Percentiles rank a stretch among this genome's conserved stretches.
Conservation (phyloP, 2,329 filamentous ascomycete species). For the Aureobasidium sp. region DNA sequence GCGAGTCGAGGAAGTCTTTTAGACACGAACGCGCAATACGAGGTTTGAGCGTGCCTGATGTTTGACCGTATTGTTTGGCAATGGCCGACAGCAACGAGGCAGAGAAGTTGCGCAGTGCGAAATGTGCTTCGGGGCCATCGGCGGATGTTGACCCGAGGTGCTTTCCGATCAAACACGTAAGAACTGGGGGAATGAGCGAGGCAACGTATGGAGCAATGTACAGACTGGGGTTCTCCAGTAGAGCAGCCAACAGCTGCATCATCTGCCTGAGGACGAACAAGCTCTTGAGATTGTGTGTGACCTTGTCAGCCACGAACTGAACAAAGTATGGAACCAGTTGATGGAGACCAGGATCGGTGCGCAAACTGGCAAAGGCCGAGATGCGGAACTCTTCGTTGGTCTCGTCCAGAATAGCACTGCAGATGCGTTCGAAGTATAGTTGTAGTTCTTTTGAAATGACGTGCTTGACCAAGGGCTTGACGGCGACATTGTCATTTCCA, state of each 20-base stretch:
- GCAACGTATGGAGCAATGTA: slow-evolving; percentile 63
- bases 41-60: slow-evolving; percentile 73
- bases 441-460: slow-evolving; percentile 92
- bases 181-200: slow-evolving; percentile 70
- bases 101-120: slow-evolving; percentile 73
- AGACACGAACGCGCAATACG: slow-evolving; percentile 88
- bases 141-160: slow-evolving; percentile 54
- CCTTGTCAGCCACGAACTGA: slow-evolving; percentile 89
- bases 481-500: slow-evolving; percentile 71
- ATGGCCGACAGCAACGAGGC: slow-evolving; percentile 74
- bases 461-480: slow-evolving; percentile 91
- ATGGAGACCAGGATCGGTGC: slow-evolving; percentile 84
- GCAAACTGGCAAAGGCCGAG: slow-evolving; percentile 75
- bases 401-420: slow-evolving; percentile 78
- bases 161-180: slow-evolving; percentile 83
- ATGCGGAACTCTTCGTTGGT: slow-evolving; percentile 77
- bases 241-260: slow-evolving; percentile 78
- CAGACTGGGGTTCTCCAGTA: slow-evolving; percentile 74
- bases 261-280: slow-evolving; percentile 82
- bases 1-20: slow-evolving; percentile 82
- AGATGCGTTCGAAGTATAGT: slow-evolving; percentile 94
- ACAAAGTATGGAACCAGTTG: slow-evolving; percentile 95
- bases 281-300: slow-evolving; percentile 87
- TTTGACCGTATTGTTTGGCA: slow-evolving; percentile 68
- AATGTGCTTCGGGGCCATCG: slow-evolving; percentile 51